These are phyloP conservation scores for Boletus tomentosulus DNA, from an alignment of 768 basidiomycete genomes.

Conservation along the genomic window DNA sequence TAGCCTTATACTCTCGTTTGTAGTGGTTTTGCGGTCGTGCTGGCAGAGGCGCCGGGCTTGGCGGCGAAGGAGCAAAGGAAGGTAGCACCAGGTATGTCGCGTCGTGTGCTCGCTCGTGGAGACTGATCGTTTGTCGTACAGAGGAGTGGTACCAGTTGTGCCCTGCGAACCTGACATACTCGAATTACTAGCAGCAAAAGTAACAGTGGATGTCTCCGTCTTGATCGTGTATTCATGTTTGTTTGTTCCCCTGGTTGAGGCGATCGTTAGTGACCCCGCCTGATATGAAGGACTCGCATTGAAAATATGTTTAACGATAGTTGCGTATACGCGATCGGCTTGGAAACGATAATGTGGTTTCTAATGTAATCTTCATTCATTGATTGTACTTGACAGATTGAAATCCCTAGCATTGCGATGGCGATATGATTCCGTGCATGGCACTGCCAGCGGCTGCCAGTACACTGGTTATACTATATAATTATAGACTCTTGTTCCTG, in stretches of 20 bases:
- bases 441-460: background rate
- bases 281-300: background rate
- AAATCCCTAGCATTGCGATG: background rate
- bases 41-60: slow-evolving; percentile 21
- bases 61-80: slow-evolving; percentile 6
- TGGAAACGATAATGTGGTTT: background rate
- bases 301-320: background rate
- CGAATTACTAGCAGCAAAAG: background rate
- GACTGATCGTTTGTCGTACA: background rate
- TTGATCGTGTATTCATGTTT: too few relatives aligned
- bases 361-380: too few relatives aligned
- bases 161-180: background rate
- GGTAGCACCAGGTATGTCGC: slow-evolving; percentile 19
- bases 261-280: background rate
- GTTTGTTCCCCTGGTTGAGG: background rate
- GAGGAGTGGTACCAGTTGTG: slow-evolving; percentile 24
- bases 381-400: background rate
- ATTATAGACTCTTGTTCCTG: background rate
- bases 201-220: background rate
- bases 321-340: background rate
- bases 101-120: too few relatives aligned
- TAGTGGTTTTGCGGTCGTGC: slow-evolving; percentile 28
- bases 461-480: background rate
- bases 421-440: background rate
- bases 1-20: background rate